Evolutionary conservation across 805 yeast genomes (phyloP).

Genomic region (Candida ipomoeae): DNA sequence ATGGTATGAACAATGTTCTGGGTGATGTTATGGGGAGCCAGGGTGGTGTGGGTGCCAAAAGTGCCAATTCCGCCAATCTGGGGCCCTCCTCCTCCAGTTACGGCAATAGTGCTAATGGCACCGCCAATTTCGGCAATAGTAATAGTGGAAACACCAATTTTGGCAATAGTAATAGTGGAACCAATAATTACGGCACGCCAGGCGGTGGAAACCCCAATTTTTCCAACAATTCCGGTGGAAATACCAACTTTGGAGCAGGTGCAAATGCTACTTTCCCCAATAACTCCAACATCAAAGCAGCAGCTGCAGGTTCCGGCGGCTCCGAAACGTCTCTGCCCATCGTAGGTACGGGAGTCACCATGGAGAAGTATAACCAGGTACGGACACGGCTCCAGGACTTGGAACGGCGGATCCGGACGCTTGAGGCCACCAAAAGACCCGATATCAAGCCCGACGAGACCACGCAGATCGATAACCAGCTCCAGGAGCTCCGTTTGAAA

Average conservation of each 20-base stretch:
- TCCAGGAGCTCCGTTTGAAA: slow-evolving; percentile 43
- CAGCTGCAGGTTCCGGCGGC: not conserved
- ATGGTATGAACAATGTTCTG: not conserved
- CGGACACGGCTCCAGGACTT: slow-evolving; percentile 46
- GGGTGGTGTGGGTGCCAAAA: not conserved
- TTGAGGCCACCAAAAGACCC: slow-evolving; percentile 45
- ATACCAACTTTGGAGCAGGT: no score
- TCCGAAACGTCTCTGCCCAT: not conserved
- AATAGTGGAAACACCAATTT: not conserved
- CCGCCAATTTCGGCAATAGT: not conserved
- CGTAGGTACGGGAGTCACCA: slow-evolving; percentile 17
- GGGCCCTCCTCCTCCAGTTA: not conserved
- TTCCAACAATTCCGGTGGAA: not conserved
- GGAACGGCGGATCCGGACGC: slow-evolving; percentile 46
- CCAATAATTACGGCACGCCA: no score
- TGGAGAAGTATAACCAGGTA: slow-evolving; percentile 41
- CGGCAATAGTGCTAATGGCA: not conserved
- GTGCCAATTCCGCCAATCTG: not conserved
- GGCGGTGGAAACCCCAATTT: not conserved
- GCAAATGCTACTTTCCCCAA: no score
- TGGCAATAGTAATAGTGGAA: no score
- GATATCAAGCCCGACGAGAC: slow-evolving; percentile 43
- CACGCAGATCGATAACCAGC: slow-evolving; percentile 44
- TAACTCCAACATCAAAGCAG: not conserved
- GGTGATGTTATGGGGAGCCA: not conserved